Evolutionary conservation across 78 protist genomes (phyloP).

Genomic region (Cyanophora paradoxa): DNA sequence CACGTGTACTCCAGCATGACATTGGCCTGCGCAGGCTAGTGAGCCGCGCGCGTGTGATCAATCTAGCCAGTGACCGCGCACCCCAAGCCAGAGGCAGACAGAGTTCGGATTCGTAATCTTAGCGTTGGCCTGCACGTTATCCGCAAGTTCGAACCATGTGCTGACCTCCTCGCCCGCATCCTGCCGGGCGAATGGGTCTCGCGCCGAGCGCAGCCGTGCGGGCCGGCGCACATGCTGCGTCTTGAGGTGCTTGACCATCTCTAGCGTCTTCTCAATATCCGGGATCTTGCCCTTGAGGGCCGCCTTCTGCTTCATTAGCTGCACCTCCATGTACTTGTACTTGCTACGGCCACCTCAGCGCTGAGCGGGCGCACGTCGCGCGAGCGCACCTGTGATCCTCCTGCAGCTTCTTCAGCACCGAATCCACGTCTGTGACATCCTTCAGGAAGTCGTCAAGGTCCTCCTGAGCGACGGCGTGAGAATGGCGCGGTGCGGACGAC

Average conservation of each 20-base stretch:
- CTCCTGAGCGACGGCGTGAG: too few relatives aligned
- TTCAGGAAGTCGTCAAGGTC: neutral
- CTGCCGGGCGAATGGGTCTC: neutral
- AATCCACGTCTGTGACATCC: neutral
- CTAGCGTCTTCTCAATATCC: slow-evolving; percentile 3
- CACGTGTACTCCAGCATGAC: slow-evolving; percentile 25
- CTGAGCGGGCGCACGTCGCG: neutral
- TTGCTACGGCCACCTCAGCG: neutral
- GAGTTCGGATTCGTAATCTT: neutral
- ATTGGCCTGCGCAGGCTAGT: too few relatives aligned
- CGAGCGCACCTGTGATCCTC: neutral
- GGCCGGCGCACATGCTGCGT: neutral
- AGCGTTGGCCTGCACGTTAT: slow-evolving; percentile 8
- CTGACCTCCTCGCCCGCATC: neutral
- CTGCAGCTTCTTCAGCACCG: slow-evolving; percentile 6
- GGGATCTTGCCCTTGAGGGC: slow-evolving; percentile 12
- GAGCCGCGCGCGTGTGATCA: too few relatives aligned
- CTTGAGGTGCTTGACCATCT: neutral
- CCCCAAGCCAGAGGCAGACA: slow-evolving; percentile 30
- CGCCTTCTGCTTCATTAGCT: neutral
- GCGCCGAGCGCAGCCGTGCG: neutral
- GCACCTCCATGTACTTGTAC: slow-evolving; percentile 11
- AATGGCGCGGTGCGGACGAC: too few relatives aligned
- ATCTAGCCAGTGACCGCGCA: too few relatives aligned
- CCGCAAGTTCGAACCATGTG: slow-evolving; percentile 6